Conservation (phyloP, 169 alveolate species). For the Eimeria praecox region DNA sequence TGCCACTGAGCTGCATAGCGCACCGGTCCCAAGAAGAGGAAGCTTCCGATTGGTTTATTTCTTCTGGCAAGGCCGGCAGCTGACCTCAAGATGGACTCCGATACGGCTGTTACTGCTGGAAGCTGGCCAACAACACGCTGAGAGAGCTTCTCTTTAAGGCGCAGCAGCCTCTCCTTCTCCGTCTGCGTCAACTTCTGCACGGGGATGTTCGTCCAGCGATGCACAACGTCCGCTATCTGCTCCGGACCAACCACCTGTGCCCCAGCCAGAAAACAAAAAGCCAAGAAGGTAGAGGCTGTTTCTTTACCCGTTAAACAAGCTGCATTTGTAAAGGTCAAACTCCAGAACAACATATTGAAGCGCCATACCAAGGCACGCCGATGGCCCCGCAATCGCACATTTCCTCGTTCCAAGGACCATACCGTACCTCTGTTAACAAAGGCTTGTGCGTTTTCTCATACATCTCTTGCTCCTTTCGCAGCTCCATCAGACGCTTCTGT, state of each 20-base stretch:
- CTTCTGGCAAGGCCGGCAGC: slow-evolving; percentile 92
- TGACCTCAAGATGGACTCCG: slow-evolving; percentile 89
- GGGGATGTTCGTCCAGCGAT: slow-evolving; percentile 94
- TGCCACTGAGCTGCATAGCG: not conserved
- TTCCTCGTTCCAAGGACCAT: not conserved
- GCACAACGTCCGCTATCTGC: slow-evolving; percentile 91
- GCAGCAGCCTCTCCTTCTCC: slow-evolving; percentile 84
- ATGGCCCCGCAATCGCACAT: not conserved
- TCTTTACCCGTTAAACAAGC: not conserved
- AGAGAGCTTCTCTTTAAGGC: slow-evolving; percentile 83
- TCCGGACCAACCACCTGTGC: slow-evolving; percentile 90
- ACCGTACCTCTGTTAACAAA: slow-evolving; percentile 63
- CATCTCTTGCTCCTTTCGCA: slow-evolving; percentile 71
- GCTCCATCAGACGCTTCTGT: slow-evolving; percentile 86
- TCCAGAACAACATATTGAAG: not conserved
- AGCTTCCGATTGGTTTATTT: slow-evolving; percentile 90
- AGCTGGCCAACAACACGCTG: slow-evolving; percentile 79
- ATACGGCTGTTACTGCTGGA: slow-evolving; percentile 58
- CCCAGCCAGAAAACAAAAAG: not conserved
- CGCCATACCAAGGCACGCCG: not conserved
- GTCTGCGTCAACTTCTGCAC: slow-evolving; percentile 91
- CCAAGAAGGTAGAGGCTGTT: not conserved
- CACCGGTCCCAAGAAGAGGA: slow-evolving; percentile 94
- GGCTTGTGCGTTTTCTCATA: slow-evolving; percentile 74
- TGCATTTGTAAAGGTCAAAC: not conserved